Percentiles rank a stretch among this genome's conserved stretches.
phyloP scores from a whole-genome alignment of 2,329 filamentous ascomycete genomes.

The Epichloe sp. region DNA sequence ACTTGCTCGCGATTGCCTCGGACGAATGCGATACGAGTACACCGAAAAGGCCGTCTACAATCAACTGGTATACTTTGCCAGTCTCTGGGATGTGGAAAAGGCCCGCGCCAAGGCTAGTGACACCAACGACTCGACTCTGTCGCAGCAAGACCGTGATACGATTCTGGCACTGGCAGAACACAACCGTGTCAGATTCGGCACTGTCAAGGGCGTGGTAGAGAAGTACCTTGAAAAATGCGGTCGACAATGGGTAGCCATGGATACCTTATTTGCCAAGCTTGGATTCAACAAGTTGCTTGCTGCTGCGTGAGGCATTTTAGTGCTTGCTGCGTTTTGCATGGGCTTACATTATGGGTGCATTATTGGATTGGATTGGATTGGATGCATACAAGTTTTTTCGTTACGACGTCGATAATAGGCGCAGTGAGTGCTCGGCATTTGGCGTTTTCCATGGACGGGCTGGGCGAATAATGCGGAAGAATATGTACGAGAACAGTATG shows the following conservation, averaged over 20 bases:
- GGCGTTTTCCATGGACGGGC: background rate
- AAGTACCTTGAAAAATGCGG: slow-evolving; percentile 82
- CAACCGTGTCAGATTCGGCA: slow-evolving; percentile 68
- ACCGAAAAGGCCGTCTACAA: slow-evolving; percentile 87
- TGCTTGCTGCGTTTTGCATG: background rate
- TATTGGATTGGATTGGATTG: background rate
- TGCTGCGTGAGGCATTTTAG: slow-evolving; percentile 1
- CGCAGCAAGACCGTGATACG: slow-evolving; percentile 46
- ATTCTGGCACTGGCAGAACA: slow-evolving; percentile 63
- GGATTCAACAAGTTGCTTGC: slow-evolving; percentile 33
- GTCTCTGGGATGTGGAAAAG: slow-evolving; percentile 82
- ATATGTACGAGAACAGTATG: background rate
- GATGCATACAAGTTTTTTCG: background rate
- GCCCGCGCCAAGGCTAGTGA: slow-evolving; percentile 41
- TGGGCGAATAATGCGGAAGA: background rate
- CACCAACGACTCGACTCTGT: slow-evolving; percentile 32
- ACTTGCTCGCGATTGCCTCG: slow-evolving; percentile 70
- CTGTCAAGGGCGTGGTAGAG: slow-evolving; percentile 65
- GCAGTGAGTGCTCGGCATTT: background rate
- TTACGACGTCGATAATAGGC: background rate
- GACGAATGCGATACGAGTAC: slow-evolving; percentile 80
- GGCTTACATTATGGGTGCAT: background rate
- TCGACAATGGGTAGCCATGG: slow-evolving; percentile 88
- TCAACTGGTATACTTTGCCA: slow-evolving; percentile 77
- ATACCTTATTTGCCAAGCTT: slow-evolving; percentile 62